A percentile compares a stretch with the other conserved stretches of the same genome.
Evolutionary conservation across 2,329 filamentous ascomycete genomes (phyloP).

Genomic region (Colletotrichum lini): DNA sequence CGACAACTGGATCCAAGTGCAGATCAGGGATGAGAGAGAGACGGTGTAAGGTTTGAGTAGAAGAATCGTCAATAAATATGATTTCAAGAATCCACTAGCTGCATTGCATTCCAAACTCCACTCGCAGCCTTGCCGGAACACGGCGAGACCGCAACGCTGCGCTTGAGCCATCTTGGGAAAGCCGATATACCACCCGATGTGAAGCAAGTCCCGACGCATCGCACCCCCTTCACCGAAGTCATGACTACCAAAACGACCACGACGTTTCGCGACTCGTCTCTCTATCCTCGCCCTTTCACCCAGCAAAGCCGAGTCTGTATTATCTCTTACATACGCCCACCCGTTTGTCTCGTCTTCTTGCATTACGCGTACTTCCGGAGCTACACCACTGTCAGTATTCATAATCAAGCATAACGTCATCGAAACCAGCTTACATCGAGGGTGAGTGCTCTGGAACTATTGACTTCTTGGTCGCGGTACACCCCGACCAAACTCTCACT

Average conservation of each 20-base stretch:
- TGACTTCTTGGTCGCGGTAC: conserved; percentile 93
- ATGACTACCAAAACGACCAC: conserved; percentile 17
- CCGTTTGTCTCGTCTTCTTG: not conserved
- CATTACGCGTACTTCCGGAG: conserved; percentile 37
- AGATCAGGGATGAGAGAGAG: not conserved
- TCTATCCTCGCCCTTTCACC: conserved; percentile 3
- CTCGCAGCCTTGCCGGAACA: conserved; percentile 19
- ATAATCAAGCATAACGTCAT: not conserved
- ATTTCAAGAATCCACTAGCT: conserved; percentile 26
- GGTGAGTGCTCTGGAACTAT: conserved; percentile 91
- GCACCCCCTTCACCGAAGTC: conserved; percentile 7
- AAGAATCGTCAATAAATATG: conserved; percentile 12
- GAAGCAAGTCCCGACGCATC: conserved; percentile 3
- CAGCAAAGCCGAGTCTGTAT: not conserved
- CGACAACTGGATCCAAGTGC: not conserved
- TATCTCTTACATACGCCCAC: conserved; percentile 2
- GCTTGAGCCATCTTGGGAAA: conserved; percentile 16
- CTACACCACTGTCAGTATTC: conserved; percentile 28
- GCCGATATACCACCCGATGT: not conserved
- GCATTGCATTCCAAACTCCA: conserved; percentile 37
- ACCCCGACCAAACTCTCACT: conserved; percentile 96
- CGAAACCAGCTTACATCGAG: conserved; percentile 83
- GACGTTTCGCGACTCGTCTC: conserved; percentile 24
- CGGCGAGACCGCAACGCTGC: conserved; percentile 18
- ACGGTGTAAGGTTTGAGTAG: not conserved